Conservation (phyloP, 352 stramenopile species). For the Peronosclerospora sorghi region DNA sequence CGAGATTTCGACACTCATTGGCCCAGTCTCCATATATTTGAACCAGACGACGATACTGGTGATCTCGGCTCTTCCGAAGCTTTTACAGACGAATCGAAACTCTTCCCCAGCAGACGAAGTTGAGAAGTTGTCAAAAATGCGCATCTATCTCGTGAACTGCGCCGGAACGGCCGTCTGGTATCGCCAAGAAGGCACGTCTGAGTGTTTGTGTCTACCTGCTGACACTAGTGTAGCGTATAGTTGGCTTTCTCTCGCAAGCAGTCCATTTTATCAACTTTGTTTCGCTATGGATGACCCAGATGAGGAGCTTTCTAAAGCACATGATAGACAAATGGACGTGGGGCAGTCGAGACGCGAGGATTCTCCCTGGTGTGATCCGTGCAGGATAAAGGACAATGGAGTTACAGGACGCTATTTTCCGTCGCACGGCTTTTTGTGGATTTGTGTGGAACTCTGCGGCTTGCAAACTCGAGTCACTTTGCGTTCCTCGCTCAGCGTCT, state of each 20-base stretch:
- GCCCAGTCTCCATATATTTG: conserved; percentile 43
- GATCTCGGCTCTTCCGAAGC: conserved; percentile 40
- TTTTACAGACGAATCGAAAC: conserved; percentile 14
- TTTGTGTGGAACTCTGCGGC: conserved; percentile 44
- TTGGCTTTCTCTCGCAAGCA: conserved; percentile 45
- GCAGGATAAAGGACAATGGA: conserved; percentile 42
- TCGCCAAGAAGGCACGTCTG: conserved; percentile 48
- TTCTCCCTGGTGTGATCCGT: conserved; percentile 48
- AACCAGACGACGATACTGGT: conserved; percentile 64
- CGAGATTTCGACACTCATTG: conserved; percentile 37
- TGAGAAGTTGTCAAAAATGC: conserved; percentile 44
- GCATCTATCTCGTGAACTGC: conserved; percentile 43
- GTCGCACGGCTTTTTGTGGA: conserved; percentile 49
- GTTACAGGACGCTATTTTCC: conserved; percentile 48
- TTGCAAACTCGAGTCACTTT: conserved; percentile 51
- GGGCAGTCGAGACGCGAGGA: conserved; percentile 3
- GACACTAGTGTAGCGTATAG: conserved; percentile 40
- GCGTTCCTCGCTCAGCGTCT: conserved; percentile 29
- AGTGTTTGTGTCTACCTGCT: conserved; percentile 31
- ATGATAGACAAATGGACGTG: neutral
- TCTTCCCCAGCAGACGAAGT: conserved; percentile 1
- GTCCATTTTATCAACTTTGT: conserved; percentile 39
- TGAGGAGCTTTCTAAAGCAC: neutral
- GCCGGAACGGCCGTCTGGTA: conserved; percentile 39
- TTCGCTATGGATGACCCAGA: conserved; percentile 33